Evolutionary conservation across 1,284 basidiomycete species (phyloP).

Genomic region (Anthracocystis walkeri): DNA sequence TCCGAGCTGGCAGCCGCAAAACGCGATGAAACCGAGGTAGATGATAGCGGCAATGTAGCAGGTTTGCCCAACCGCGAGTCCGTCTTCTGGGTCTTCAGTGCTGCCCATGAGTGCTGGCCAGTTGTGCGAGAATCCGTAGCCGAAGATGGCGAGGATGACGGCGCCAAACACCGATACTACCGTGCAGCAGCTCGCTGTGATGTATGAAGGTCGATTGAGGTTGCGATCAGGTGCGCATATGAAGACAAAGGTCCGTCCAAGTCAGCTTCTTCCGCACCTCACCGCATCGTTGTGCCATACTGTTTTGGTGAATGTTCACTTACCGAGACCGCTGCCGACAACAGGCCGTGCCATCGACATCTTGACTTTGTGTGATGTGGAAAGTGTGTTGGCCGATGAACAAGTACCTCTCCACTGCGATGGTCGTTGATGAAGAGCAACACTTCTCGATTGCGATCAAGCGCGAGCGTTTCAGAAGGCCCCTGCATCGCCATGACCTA

Average conservation of each 20-base stretch:
- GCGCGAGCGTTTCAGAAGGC: constrained; percentile 9
- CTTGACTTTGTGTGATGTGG: constrained; percentile 5
- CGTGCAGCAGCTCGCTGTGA: constrained; percentile 73
- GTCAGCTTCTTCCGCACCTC: constrained; percentile 1
- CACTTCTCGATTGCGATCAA: constrained; percentile 7
- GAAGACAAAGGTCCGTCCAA: neutral
- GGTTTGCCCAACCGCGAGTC: constrained; percentile 70
- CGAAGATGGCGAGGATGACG: constrained; percentile 71
- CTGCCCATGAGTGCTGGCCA: constrained; percentile 73
- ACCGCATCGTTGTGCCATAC: neutral
- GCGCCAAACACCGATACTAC: constrained; percentile 73
- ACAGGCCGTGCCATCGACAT: constrained; percentile 53
- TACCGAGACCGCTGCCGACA: constrained; percentile 59
- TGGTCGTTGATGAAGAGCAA: constrained; percentile 12
- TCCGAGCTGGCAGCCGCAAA: constrained; percentile 72
- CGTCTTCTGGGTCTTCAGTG: constrained; percentile 71
- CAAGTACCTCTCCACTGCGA: neutral
- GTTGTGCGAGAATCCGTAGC: constrained; percentile 62
- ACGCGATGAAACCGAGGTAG: constrained; percentile 72
- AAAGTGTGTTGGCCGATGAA: neutral
- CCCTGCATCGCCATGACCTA: constrained; percentile 30
- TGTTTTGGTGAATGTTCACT: constrained; percentile 1
- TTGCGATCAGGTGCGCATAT: neutral
- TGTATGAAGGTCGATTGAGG: neutral
- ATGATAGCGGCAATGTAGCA: constrained; percentile 73